phyloP scores from a whole-genome alignment of 768 basidiomycete species.

The Mycena kentingensis region DNA sequence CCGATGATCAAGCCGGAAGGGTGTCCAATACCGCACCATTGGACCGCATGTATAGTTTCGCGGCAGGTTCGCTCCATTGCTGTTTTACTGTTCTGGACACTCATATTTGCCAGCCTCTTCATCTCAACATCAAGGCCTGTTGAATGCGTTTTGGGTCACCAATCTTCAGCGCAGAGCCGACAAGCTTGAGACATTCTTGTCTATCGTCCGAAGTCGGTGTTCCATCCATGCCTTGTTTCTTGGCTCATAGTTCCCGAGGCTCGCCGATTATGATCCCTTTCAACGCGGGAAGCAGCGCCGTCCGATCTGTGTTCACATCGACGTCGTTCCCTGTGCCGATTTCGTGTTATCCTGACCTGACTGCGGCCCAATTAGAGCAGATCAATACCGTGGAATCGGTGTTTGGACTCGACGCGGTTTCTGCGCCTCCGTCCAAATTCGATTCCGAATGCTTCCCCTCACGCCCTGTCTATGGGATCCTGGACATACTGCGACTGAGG shows the following conservation, averaged over 20 bases:
- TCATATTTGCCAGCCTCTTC: conserved; percentile 51
- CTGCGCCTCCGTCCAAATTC: conserved; percentile 39
- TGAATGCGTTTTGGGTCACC: conserved; percentile 57
- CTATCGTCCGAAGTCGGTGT: conserved; percentile 38
- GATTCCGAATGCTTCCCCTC: conserved; percentile 53
- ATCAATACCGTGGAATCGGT: conserved; percentile 54
- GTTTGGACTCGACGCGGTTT: conserved; percentile 47
- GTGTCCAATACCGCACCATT: conserved; percentile 45
- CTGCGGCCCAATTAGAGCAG: conserved; percentile 37
- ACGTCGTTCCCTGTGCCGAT: conserved; percentile 60
- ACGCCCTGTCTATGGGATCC: conserved; percentile 63
- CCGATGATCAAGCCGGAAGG: conserved; percentile 44
- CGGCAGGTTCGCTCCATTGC: conserved; percentile 47
- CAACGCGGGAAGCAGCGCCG: conserved; percentile 29
- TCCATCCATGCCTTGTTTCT: conserved; percentile 48
- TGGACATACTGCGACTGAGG: conserved; percentile 58
- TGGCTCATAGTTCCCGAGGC: conserved; percentile 2
- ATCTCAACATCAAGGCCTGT: conserved; percentile 47
- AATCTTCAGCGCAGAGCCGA: conserved; percentile 47
- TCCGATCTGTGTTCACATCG: conserved; percentile 46
- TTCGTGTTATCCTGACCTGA: conserved; percentile 60
- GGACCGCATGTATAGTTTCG: conserved; percentile 62
- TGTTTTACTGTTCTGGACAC: background rate
- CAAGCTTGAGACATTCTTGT: conserved; percentile 49
- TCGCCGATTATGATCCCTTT: conserved; percentile 23